Conservation (phyloP, 108 stramenopile genomes). For the Skeletonema grethae region DNA sequence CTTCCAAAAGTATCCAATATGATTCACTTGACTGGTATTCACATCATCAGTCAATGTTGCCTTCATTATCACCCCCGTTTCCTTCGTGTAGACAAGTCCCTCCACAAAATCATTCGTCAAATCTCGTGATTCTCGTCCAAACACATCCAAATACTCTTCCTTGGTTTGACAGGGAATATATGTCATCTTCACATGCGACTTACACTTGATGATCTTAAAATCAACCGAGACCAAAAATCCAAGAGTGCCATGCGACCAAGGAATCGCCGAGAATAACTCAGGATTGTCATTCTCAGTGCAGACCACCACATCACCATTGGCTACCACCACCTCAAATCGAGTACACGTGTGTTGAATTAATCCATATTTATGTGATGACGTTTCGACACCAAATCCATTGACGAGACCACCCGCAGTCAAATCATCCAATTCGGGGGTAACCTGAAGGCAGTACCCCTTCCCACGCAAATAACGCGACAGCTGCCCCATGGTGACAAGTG, state of each 20-base stretch:
- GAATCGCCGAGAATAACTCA: constrained; percentile 67
- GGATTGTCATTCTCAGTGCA: constrained; percentile 52
- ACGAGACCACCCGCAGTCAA: constrained; percentile 66
- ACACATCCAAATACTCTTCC: constrained; percentile 25
- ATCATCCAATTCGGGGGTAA: constrained; percentile 67
- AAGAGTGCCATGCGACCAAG: constrained; percentile 68
- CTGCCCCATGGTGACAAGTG: constrained; percentile 47
- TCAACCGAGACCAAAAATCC: constrained; percentile 59
- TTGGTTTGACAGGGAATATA: constrained; percentile 46
- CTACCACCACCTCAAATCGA: constrained; percentile 52
- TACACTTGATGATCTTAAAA: constrained; percentile 52
- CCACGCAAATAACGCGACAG: constrained; percentile 41
- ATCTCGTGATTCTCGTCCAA: constrained; percentile 21
- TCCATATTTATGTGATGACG: constrained; percentile 56
- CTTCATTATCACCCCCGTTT: constrained; percentile 54
- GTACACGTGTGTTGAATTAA: constrained; percentile 58
- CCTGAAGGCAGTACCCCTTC: constrained; percentile 48
- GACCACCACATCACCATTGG: constrained; percentile 47
- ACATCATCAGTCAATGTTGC: constrained; percentile 51
- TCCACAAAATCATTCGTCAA: constrained; percentile 43
- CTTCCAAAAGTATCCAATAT: constrained; percentile 55
- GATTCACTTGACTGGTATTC: constrained; percentile 2
- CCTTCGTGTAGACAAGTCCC: constrained; percentile 49
- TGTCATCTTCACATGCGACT: constrained; percentile 51
- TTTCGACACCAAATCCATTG: constrained; percentile 65